Conservation (phyloP, 2,329 filamentous ascomycete genomes). For the Trichoderma semiorbis region DNA sequence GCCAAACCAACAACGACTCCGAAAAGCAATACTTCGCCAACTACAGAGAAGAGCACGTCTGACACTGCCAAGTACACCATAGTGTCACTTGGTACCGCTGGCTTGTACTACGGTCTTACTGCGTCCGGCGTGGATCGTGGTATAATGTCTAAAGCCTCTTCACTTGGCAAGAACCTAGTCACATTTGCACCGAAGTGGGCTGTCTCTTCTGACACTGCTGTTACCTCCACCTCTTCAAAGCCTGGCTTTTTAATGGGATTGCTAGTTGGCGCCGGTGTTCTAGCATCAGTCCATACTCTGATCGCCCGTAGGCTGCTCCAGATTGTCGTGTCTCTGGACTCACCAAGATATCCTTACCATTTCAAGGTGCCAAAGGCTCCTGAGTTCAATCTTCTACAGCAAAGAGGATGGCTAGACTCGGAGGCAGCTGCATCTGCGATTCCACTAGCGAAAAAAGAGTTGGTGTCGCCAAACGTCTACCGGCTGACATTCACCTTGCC, state of each 20-base stretch:
- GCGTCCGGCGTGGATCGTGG: background rate
- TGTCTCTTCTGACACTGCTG: background rate
- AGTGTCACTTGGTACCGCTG: background rate
- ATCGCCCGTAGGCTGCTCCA: background rate
- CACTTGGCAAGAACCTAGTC: background rate
- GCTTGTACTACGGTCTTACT: background rate
- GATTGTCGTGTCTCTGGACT: background rate
- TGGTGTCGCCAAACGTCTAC: background rate
- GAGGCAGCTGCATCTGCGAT: background rate
- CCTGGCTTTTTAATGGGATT: background rate
- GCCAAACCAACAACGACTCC: background rate
- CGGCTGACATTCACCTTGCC: background rate
- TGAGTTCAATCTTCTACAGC: background rate
- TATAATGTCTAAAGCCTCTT: background rate
- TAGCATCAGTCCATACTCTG: background rate
- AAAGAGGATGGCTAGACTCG: background rate
- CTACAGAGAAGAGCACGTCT: fast-evolving
- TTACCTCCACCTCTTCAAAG: background rate
- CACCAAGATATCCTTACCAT: background rate
- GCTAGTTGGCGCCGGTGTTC: background rate
- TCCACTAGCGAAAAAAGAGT: background rate
- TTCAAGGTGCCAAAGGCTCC: background rate
- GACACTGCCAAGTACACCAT: background rate
- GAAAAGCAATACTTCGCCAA: background rate
- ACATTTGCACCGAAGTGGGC: background rate